Base-by-base conservation (phyloP, 352 stramenopile genomes). In the Phytophthora citricola region DNA sequence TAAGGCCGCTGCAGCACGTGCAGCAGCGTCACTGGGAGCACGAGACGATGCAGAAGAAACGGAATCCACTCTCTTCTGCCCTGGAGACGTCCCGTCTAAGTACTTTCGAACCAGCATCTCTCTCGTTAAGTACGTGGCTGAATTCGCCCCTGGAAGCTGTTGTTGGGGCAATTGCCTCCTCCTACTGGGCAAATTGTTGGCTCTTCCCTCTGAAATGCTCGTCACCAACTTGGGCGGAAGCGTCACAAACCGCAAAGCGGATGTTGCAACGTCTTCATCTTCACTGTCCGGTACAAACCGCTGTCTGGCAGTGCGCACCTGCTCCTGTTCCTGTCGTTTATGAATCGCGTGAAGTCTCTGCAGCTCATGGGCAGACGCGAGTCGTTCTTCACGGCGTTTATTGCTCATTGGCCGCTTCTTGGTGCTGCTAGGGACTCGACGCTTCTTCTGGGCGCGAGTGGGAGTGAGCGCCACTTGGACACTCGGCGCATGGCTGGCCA, bases 221-320 rank as follows among this genome's bases (percentile, higher is more conserved):
- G 52, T 69, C 24, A 63, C 36, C 1, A 78, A 47, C 32, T 68
- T 74, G 5, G 70, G 59, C 4, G 54, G 65, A 6, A 58, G 5
- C 39, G 58, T 57, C 36, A 63, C 45, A 31, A 59, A 76, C 39
- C 20, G 15, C 39, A 73, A 56, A 26, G 56, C 34, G 9, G 46
- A 27, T 6, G 55, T 29, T 47, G 40, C 22, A 2, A 43, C 32
- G 24, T 71, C 73, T 51, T 78, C 69, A 39, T 76, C 71, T 26
- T 75, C 71, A 47, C 65, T 74, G 36, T 81, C 69, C 3, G 46
- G 49, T 5, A 63, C 66, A 27, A 78, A 78, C 5, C 69, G 54
- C 50, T 66, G 65, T 51, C 60, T 65, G n/a, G 70, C 61, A 2
- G 58, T 73, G 26, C 51, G 56, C 1, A 65, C 22, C n/a, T 66